phyloP scores from a whole-genome alignment of 1,139 yeast genomes.

The Yamadazyma triangularis region DNA sequence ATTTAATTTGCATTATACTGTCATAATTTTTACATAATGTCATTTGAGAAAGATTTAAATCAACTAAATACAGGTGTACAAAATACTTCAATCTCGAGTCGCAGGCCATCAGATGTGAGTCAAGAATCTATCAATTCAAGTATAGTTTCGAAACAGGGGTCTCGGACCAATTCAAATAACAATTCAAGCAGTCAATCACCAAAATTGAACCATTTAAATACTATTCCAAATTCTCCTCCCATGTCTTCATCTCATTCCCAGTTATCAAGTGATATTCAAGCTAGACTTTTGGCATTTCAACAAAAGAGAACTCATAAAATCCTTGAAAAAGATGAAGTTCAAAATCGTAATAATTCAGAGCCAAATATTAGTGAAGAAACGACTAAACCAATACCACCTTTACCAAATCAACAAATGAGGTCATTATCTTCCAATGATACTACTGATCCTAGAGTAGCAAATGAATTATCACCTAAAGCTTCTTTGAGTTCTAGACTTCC shows the following conservation, averaged over 20 bases:
- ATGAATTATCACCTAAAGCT: neutral
- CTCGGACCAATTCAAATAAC: neutral
- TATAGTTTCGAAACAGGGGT: neutral
- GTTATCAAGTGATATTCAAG: conserved; percentile 65
- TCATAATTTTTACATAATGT: neutral
- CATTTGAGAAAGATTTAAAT: neutral
- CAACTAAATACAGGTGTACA: neutral
- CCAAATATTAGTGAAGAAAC: conserved; percentile 5
- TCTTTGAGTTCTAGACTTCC: neutral
- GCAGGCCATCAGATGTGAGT: neutral
- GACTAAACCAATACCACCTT: conserved; percentile 11
- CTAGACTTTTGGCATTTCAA: conserved; percentile 70
- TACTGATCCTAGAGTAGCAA: conserved; percentile 1
- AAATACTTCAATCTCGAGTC: neutral
- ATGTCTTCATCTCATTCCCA: conserved; percentile 12
- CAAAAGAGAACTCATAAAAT: conserved; percentile 47
- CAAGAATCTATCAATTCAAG: neutral
- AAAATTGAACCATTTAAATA: conserved; percentile 3
- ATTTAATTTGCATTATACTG: no score
- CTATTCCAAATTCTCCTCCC: conserved; percentile 3
- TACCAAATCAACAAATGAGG: conserved; percentile 12
- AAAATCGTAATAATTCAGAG: neutral
- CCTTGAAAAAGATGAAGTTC: neutral
- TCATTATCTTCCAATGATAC: conserved; percentile 14
- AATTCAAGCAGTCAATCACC: conserved; percentile 8